A percentile compares a stretch with the other conserved stretches of the same genome.
phyloP scores from a whole-genome alignment of 176 grass and related monocot genomes.

The Raddia guianensis region DNA sequence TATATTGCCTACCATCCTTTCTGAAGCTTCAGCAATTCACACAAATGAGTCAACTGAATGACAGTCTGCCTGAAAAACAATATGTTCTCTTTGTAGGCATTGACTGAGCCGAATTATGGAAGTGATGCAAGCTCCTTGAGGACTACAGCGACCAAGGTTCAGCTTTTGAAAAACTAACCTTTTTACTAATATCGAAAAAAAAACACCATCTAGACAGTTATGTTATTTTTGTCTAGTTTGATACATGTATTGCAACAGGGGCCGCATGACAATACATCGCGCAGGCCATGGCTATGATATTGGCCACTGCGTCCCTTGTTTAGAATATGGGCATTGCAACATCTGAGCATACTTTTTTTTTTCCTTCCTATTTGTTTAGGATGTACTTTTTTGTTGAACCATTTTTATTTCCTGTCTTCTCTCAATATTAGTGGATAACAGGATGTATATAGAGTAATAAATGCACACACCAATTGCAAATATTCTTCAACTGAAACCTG shows the following conservation, averaged over 20 bases:
- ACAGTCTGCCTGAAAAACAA: background rate
- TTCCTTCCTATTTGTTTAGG: background rate
- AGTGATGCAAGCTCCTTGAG: constrained; percentile 79
- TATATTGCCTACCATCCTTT: background rate
- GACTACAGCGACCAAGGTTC: constrained; percentile 75
- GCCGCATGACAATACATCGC: background rate
- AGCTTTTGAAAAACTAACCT: background rate
- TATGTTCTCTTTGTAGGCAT: constrained; percentile 51
- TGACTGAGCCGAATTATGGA: constrained; percentile 84
- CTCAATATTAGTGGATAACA: background rate
- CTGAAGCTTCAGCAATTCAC: background rate
- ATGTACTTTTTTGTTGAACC: background rate
- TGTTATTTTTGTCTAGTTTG: background rate
- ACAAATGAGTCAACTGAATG: constrained; percentile 4
- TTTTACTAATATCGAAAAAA: background rate
- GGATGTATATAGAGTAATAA: background rate
- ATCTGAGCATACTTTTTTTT: background rate
- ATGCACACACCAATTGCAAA: background rate
- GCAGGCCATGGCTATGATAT: background rate
- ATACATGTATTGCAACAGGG: background rate
- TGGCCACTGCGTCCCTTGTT: background rate
- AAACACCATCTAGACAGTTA: background rate
- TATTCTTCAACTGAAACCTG: background rate
- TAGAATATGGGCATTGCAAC: background rate
- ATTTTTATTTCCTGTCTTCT: background rate